phyloP scores from a whole-genome alignment of 2,329 filamentous ascomycete genomes.

The Beauveria pseudobassiana region DNA sequence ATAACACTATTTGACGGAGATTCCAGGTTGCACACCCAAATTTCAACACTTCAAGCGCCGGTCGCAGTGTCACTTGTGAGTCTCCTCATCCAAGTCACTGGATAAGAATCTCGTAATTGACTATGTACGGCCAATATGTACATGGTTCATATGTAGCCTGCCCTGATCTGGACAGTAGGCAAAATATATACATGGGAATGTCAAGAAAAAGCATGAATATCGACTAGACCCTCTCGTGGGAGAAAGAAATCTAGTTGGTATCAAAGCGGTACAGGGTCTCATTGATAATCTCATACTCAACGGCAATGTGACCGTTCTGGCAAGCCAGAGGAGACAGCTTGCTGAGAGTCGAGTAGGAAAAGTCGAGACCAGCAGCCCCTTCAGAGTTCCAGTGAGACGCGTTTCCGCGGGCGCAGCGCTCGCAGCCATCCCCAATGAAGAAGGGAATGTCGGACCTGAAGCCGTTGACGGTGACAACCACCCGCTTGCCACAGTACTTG shows the following conservation, averaged over 20 bases:
- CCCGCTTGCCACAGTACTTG: constrained; percentile 15
- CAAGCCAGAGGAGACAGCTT: constrained; percentile 12
- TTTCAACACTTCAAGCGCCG: no score
- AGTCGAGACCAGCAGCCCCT: constrained; percentile 14
- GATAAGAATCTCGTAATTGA: not conserved
- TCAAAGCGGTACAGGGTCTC: constrained; percentile 15
- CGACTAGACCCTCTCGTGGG: no score
- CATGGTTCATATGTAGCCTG: not conserved
- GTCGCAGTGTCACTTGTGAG: no score
- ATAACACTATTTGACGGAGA: no score
- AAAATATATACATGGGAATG: not conserved
- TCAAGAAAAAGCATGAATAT: no score
- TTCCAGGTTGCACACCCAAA: no score
- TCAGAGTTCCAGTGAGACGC: constrained; percentile 11
- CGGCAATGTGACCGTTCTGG: constrained; percentile 13
- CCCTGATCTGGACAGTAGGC: no score
- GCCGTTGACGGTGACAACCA: constrained; percentile 15
- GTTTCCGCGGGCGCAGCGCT: constrained; percentile 12
- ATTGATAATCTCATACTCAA: constrained; percentile 15
- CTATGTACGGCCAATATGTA: not conserved
- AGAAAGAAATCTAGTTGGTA: not conserved
- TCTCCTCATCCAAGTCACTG: no score
- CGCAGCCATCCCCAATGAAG: constrained; percentile 15
- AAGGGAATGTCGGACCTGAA: constrained; percentile 6
- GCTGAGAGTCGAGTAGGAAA: constrained; percentile 11